Percentiles rank a stretch among this genome's conserved stretches.
Evolutionary conservation across 306 rosid species (phyloP).

Genomic region (Vicia villosa): DNA sequence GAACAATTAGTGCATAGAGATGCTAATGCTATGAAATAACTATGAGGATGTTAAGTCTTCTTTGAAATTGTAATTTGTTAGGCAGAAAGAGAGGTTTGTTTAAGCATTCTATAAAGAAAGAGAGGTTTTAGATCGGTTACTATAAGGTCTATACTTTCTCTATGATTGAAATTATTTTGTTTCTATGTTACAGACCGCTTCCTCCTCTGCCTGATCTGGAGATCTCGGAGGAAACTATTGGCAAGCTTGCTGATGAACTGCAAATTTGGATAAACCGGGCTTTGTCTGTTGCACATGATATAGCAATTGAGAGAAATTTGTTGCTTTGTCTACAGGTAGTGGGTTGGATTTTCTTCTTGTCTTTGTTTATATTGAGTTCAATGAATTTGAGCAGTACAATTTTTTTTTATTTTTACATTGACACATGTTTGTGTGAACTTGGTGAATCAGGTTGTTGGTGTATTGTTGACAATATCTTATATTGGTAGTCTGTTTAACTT

Average conservation of each 20-base stretch:
- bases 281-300: constrained; percentile 70
- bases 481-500: constrained; percentile 78
- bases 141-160: background rate
- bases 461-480: constrained; percentile 61
- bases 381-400: background rate
- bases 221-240: constrained; percentile 70
- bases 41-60: background rate
- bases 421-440: constrained; percentile 16
- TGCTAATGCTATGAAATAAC: background rate
- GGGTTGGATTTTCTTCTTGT: background rate
- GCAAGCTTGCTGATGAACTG: constrained; percentile 61
- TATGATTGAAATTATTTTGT: constrained; percentile 15
- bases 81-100: background rate
- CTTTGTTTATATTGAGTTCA: background rate
- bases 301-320: constrained; percentile 76
- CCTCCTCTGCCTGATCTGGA: constrained; percentile 97
- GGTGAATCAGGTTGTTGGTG: constrained; percentile 68
- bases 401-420: background rate
- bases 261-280: constrained; percentile 65
- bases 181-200: constrained; percentile 67
- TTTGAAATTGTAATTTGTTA: background rate
- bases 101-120: too few species aligned
- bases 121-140: background rate
- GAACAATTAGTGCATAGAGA: too few species aligned
- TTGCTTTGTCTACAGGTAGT: constrained; percentile 69